Base-by-base conservation (phyloP, 768 basidiomycete species). In the Clathrus columnatus region DNA sequence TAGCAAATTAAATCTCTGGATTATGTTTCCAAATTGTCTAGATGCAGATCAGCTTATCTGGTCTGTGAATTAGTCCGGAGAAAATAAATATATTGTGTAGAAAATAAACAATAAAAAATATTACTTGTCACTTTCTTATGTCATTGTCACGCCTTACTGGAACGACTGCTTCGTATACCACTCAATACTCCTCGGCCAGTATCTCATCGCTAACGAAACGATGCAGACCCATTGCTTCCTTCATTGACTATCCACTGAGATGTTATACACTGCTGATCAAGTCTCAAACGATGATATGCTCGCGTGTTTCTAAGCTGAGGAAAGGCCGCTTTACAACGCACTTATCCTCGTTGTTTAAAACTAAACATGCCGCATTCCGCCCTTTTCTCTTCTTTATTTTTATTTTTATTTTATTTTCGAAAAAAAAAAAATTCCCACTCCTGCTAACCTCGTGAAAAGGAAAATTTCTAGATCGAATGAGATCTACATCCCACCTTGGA, bases 311-410 rank as follows among this genome's bases (percentile, higher is more conserved):
- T 26, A 55, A 27, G 5, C 44, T 55, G 18, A 30, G 46, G 16
- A 28, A 30, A 18, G 54, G 36, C 36, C 36, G 46, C 54, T 47
- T 5, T 16, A 17, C n/a, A 29, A 47, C 46, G 46, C 54, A 55
- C 45, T 47, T 55, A 46, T 44, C 54, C 54, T 55, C 54, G 54
- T 55, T 55, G 53, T 10, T 23, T 8, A 21, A 45, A 27, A 23
- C 14, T 18, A 47, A 23, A 47, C 26, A 36, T 36, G 36, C 36
- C 36, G 46, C 26, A 47, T 5, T 23, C 46, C 21, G 46, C 46
- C 21, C 20, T 30, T 24, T 53, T 42, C 27, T 53, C 44, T 45
- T 44, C 20, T 55, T 55, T 36, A 36, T 36, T 36, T 47, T 28
- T 8, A 4, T 26, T 30, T 28, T 30, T 5, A 30, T 30, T 14